Base-by-base conservation (phyloP, 345 rosid genomes). In the Acer yangbiense region DNA sequence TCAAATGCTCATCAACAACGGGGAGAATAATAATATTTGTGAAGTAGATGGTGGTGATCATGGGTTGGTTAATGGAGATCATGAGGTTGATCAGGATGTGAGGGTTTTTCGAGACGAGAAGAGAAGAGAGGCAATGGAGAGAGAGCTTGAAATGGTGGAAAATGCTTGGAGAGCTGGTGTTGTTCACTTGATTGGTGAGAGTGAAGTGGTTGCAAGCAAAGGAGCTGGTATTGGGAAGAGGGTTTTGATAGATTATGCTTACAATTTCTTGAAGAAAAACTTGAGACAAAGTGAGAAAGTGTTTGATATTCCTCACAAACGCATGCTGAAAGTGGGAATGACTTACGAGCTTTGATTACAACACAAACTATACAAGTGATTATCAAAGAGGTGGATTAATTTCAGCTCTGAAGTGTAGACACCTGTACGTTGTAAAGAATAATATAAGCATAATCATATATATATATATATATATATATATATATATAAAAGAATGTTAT, bases 311-410 rank as follows among this genome's bases (percentile, higher is more conserved):
- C 90, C 94, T 60, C 90, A 79, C 16, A 77, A 73, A 78, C 75
- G 85, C 14, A 68, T 90, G 82, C 87, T 90, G 17, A 90, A 88
- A 76, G 88, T 90, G 9, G 90, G 89, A 23, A 90, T 90, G 90
- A 81, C 89, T 68, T 85, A 84, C 43, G 84, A 86, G 25, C 87
- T 90, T 54, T 75, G 65, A 43, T n/a, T 43, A 29, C 2, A 8
- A 9, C 46, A 43, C 39, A 32, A 32, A 32, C 39, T 32, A 32
- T 32, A 32, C 6, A 3, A 35, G 39, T 35, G 39, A 35, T 35
- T 4, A 35, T 35, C 39, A 4, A 35, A 35, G 39, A 35, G 39
- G 39, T 35, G 39, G 6, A 35, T 35, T 35, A 6, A 54, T 54
- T 54, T 54, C 58, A 54, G n/a, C 58, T 3, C n/a, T 54, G 58